Evolutionary conservation across 257 asterid species (phyloP), one percentile per base, ranked within the genome.

Genomic region (Forsythia viridissima): DNA sequence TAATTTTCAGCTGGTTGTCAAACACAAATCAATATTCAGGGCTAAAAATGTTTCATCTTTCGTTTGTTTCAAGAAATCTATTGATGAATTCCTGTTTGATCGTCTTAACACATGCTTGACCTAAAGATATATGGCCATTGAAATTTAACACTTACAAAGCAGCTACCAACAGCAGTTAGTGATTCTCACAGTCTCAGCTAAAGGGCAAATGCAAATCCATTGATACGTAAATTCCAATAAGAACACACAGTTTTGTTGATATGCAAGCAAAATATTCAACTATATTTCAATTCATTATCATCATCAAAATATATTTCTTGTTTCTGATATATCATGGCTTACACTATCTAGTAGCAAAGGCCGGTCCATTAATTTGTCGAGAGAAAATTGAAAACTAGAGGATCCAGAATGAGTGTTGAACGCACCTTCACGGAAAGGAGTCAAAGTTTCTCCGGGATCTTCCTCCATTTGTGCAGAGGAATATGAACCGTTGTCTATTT

Each of bases 291-390:
- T 63, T 78, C 76, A 71, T 73, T 70, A 76, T 79, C 86, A 79
- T 77, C 83, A 72, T 82, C 85, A 74, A 55, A 78, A 80, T 70
- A 82, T 39, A 73, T 46, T 77, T 81, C 83, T 78, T 77, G 78
- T 20, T 61, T 78, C 75, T 70, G 80, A 80, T 74, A 36, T 76
- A 79, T 79, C 71, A 42, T 86, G 57, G 75, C 86, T 79, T 80
- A 83, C 80, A 81, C 79, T 82, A 69, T 87, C 82, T 72, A 86
- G 88, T 73, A 91, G 85, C 76, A 80, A 70, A 16, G 93, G 82
- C 15, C 72, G 55, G 41, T 81, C 83, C 68, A 73, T 41, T 68
- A 48, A 70, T 84, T 81, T 81, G 79, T 77, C 83, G 76, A 81
- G 65, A 37, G 86, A 80, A 15, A 76, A 63, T 51, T 76, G 78